Evolutionary conservation across 2,329 filamentous ascomycete species (phyloP).

Genomic region (Verticillium nonalfalfae): DNA sequence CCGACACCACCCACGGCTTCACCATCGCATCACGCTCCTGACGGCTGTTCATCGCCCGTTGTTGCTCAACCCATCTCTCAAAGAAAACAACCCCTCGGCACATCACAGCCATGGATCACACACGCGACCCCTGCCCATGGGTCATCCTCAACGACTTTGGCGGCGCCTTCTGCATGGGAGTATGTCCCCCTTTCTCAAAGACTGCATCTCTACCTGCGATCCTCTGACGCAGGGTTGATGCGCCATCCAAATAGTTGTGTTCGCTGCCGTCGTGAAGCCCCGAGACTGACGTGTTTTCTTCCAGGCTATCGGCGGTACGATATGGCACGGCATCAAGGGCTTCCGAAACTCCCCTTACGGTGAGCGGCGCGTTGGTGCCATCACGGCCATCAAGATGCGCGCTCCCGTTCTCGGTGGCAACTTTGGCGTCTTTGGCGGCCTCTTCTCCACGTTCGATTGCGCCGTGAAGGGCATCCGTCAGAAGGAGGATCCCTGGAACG

Average conservation of each 20-base stretch:
- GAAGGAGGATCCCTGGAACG: slow-evolving; percentile 98
- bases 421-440: slow-evolving; percentile 95
- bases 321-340: slow-evolving; percentile 97
- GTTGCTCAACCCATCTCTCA: background rate
- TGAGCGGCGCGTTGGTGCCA: slow-evolving; percentile 88
- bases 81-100: background rate
- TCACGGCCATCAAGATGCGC: slow-evolving; percentile 96
- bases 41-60: background rate
- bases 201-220: too few relatives aligned
- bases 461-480: slow-evolving; percentile 88
- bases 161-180: slow-evolving; percentile 93
- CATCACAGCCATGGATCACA: slow-evolving; percentile 73
- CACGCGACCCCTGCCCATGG: slow-evolving; percentile 93
- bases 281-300: background rate
- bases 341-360: slow-evolving; percentile 86
- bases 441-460: slow-evolving; percentile 96
- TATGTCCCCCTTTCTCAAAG: slow-evolving; percentile 38
- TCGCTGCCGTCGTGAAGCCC: too few relatives aligned
- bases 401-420: slow-evolving; percentile 95
- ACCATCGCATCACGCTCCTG: background rate
- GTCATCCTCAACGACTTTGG: slow-evolving; percentile 97
- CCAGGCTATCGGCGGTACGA: slow-evolving; percentile 69
- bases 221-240: too few relatives aligned
- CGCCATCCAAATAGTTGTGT: too few relatives aligned
- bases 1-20: background rate